These are phyloP conservation scores for Vigna nakashimae DNA, from an alignment of 306 rosid genomes.

Conservation along the genomic window DNA sequence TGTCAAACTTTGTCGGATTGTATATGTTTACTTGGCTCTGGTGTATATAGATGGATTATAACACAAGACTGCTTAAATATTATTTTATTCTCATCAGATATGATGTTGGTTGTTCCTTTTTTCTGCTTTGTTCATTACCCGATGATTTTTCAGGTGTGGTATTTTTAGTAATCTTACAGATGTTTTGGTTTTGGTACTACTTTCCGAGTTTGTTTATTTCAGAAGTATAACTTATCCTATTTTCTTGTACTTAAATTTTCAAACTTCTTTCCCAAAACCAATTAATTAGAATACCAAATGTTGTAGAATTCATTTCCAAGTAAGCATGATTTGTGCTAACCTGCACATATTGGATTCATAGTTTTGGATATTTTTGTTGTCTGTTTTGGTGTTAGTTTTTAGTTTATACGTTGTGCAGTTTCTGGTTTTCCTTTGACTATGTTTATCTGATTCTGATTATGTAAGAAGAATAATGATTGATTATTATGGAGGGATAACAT, in stretches of 20 bases:
- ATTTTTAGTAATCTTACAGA: background rate
- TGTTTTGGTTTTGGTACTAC: background rate
- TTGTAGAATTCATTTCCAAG: constrained; percentile 34
- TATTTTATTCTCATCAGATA: background rate
- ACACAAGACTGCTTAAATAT: background rate
- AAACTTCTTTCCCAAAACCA: background rate
- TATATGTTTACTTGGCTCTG: constrained; percentile 4
- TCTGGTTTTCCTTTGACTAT: constrained; percentile 27
- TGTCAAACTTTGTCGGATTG: background rate
- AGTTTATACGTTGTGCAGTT: constrained; percentile 33
- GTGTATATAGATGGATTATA: background rate
- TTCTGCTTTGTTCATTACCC: background rate
- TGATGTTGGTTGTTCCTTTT: background rate
- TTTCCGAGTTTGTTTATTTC: background rate
- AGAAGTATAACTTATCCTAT: background rate
- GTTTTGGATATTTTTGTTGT: constrained; percentile 31
- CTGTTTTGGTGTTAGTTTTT: constrained; percentile 16
- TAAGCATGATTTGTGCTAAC: constrained; percentile 10
- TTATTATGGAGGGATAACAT: constrained; percentile 21
- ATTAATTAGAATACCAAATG: constrained; percentile 17
- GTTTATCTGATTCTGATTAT: constrained; percentile 32
- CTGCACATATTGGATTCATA: background rate
- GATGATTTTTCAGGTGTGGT: constrained; percentile 4
- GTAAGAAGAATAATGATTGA: background rate
- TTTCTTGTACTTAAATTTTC: background rate